Conservation (phyloP, 1,284 basidiomycete species). For the Ganoderma sinense region DNA sequence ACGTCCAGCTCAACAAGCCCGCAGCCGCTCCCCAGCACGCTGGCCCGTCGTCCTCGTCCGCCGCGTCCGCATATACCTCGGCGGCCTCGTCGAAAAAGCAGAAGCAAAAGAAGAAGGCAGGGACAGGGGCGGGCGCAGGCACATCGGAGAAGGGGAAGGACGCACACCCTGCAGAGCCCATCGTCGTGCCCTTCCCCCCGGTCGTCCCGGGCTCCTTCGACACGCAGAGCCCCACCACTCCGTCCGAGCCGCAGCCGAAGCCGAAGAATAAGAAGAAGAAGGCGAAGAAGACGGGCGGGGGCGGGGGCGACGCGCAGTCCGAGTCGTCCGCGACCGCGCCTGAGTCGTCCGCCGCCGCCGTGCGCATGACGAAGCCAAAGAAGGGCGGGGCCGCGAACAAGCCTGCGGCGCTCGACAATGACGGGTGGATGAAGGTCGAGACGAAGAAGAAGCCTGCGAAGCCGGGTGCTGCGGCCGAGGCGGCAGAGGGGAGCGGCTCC, state of each 20-base stretch:
- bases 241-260: slow-evolving; percentile 37
- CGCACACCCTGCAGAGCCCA: slow-evolving; percentile 34
- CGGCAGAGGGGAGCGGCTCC: slow-evolving; percentile 12
- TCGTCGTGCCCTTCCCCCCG: slow-evolving; percentile 48
- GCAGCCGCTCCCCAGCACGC: slow-evolving; percentile 21
- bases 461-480: slow-evolving; percentile 10
- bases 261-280: slow-evolving; percentile 54
- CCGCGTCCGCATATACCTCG: slow-evolving; percentile 21
- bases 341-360: slow-evolving; percentile 33
- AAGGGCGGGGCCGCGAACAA: slow-evolving; percentile 32
- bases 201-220: slow-evolving; percentile 57
- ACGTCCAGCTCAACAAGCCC: slow-evolving; percentile 38
- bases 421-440: slow-evolving; percentile 65
- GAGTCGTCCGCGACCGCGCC: slow-evolving; percentile 44
- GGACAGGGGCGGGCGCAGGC: slow-evolving; percentile 24
- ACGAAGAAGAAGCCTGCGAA: slow-evolving; percentile 25
- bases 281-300: slow-evolving; percentile 34
- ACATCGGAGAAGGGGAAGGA: slow-evolving; percentile 18
- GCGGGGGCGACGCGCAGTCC: slow-evolving; percentile 35
- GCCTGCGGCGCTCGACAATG: slow-evolving; percentile 41
- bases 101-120: slow-evolving; percentile 48
- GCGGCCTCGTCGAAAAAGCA: slow-evolving; percentile 38
- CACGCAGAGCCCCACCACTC: slow-evolving; percentile 26
- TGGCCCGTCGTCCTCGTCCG: not conserved
- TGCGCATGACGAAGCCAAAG: slow-evolving; percentile 32